Evolutionary conservation across 2,329 filamentous ascomycete genomes (phyloP).

Genomic region (Daldinia sp.): DNA sequence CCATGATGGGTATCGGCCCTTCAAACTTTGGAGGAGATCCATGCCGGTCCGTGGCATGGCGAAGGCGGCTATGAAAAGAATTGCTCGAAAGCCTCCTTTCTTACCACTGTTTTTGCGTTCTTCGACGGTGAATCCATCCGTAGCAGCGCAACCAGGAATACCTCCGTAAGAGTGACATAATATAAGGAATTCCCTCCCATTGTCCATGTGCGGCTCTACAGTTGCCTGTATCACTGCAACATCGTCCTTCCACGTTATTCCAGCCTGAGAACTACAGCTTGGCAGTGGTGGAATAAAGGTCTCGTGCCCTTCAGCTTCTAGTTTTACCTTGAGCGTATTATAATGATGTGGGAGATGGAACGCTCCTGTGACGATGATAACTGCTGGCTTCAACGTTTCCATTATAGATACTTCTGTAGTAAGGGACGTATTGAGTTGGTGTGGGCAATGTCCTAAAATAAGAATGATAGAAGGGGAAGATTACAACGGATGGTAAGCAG

Average conservation of each 20-base stretch:
- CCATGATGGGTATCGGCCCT: slow-evolving; percentile 28
- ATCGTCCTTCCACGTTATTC: slow-evolving; percentile 16
- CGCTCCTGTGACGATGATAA: slow-evolving; percentile 1
- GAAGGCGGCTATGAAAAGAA: slow-evolving; percentile 33
- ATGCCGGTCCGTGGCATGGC: slow-evolving; percentile 12
- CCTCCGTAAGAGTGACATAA: slow-evolving; percentile 32
- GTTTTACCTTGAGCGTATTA: background rate
- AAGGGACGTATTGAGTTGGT: background rate
- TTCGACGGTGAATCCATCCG: slow-evolving; percentile 20
- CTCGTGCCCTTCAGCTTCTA: slow-evolving; percentile 11
- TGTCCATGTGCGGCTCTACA: slow-evolving; percentile 22
- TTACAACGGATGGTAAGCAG: background rate
- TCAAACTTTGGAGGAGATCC: slow-evolving; percentile 18
- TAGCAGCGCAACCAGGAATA: slow-evolving; percentile 25
- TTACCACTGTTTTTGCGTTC: slow-evolving; percentile 20
- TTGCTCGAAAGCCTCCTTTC: slow-evolving; percentile 27
- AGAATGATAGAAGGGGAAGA: background rate
- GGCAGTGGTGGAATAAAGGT: slow-evolving; percentile 1
- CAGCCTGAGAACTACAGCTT: background rate
- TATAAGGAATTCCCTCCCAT: slow-evolving; percentile 26
- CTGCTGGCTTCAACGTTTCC: background rate
- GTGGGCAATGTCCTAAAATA: background rate
- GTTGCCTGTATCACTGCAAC: background rate
- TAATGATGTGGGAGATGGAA: slow-evolving; percentile 10
- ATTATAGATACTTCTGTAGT: background rate